Base-by-base conservation (phyloP, 1,284 basidiomycete species). In the Fomitopsis betulina region DNA sequence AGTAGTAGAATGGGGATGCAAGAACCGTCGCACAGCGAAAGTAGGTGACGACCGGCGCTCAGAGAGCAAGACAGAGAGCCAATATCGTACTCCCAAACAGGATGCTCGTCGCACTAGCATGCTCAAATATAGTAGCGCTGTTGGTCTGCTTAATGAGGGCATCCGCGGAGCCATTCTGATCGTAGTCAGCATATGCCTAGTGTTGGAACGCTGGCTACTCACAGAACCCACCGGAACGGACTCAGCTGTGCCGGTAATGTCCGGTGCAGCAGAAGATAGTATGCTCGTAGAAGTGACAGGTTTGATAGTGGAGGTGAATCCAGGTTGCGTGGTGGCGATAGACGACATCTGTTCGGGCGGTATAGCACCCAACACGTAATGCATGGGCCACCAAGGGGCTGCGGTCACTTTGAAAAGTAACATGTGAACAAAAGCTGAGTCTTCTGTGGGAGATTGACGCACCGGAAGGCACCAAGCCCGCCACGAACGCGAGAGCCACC, bases 351-450 rank as follows among this genome's bases (percentile, higher is more conserved):
- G 7, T 17, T 51, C 49, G n/a, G 49, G 32, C 10, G 49, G 32
- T 30, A 51, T 17, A 3, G 6, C 49, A 4, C n/a, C 49, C 33
- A 51, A 1, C 49, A 51, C 49, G 32, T 51, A 51, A 13, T 51
- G 49, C 49, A 51, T 51, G 32, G 49, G 49, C 49, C 49, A 51
- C 49, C 49, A 51, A 51, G 49, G 49, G 33, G 33, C 49, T 21
- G 49, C 49, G 25, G 25, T 5, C 25, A 30, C 45, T 47, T 25
- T 47, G 27, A 32, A 37, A 10, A 35, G 7, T 5, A 47, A 47
- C n/a, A 35, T 6, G 32, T 43, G n/a, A 30, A 17, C 23, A 5
- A 47, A 30, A 0, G 25, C 45, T 47, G 45, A 21, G 5, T 43
- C 42, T 25, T 47, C 12, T 25, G 17, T 21, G n/a, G 9, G 2